These are phyloP conservation scores for Candida wancherniae DNA, from an alignment of 805 yeast genomes.

Conservation along the genomic window DNA sequence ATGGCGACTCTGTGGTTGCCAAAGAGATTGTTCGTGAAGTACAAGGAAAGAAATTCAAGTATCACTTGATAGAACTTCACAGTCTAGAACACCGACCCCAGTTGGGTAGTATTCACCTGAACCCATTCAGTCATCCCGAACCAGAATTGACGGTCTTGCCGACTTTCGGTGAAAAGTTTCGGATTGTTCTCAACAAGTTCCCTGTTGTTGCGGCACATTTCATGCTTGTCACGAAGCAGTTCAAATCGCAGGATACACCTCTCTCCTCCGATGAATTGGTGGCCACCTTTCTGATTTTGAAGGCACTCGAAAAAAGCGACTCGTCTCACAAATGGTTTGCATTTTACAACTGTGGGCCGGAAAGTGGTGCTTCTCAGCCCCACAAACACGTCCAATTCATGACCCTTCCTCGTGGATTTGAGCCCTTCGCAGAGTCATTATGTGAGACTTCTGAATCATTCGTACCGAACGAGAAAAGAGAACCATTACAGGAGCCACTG, in stretches of 20 bases:
- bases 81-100: slow-evolving; percentile 38
- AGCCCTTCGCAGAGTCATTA: slow-evolving; percentile 51
- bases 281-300: slow-evolving; percentile 53
- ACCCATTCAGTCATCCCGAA: slow-evolving; percentile 82
- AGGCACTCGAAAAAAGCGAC: slow-evolving; percentile 38
- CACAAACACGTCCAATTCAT: slow-evolving; percentile 91
- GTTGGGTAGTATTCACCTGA: slow-evolving; percentile 36
- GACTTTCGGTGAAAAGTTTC: slow-evolving; percentile 44
- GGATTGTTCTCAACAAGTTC: slow-evolving; percentile 77
- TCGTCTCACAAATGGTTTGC: slow-evolving; percentile 56
- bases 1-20: slow-evolving; percentile 42
- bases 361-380: slow-evolving; percentile 90
- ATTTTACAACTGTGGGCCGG: slow-evolving; percentile 83
- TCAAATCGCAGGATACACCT: slow-evolving; percentile 67
- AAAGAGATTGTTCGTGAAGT: slow-evolving; percentile 7
- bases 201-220: slow-evolving; percentile 80
- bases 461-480: slow-evolving; percentile 48
- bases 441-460: slow-evolving; percentile 43
- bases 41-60: slow-evolving; percentile 13
- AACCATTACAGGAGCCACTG: slow-evolving; percentile 57
- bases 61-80: slow-evolving; percentile 29
- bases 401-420: slow-evolving; percentile 57
- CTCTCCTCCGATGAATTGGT: slow-evolving; percentile 66
- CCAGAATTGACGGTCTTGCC: slow-evolving; percentile 62
- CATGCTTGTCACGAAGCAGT: slow-evolving; percentile 70